phyloP scores from a whole-genome alignment of 495 filamentous ascomycete genomes.

The Mycothermus thermophilus region DNA sequence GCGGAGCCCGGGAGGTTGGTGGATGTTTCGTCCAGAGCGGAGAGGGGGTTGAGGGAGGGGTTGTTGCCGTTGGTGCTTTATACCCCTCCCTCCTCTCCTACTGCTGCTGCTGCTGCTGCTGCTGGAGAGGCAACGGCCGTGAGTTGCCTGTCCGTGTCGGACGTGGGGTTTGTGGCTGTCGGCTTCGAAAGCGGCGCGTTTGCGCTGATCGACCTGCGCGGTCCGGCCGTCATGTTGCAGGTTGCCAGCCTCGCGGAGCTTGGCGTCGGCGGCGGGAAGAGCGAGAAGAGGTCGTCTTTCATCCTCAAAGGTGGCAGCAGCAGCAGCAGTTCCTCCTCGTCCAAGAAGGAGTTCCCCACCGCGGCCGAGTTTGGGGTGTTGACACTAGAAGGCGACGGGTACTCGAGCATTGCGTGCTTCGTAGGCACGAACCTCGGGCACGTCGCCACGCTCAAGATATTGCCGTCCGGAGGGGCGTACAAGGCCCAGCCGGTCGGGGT shows the following conservation, averaged over 20 bases:
- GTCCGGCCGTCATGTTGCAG: constrained; percentile 74
- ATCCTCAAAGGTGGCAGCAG: constrained; percentile 28
- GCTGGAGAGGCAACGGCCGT: constrained; percentile 31
- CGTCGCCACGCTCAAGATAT: constrained; percentile 75
- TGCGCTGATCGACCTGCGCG: constrained; percentile 71
- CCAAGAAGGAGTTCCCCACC: constrained; percentile 55
- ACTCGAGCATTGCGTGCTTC: constrained; percentile 86
- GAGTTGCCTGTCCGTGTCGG: constrained; percentile 64
- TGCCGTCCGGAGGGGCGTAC: constrained; percentile 62
- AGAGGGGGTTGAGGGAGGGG: constrained; percentile 70
- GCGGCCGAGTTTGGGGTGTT: constrained; percentile 83
- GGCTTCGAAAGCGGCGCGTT: constrained; percentile 71
- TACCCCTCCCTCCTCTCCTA: too few relatives aligned
- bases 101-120: too few relatives aligned
- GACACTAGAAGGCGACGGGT: constrained; percentile 83
- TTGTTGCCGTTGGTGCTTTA: constrained; percentile 68
- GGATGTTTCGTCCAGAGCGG: constrained; percentile 57
- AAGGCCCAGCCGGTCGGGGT: constrained; percentile 57
- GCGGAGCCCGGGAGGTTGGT: constrained; percentile 52
- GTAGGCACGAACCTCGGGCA: constrained; percentile 77
- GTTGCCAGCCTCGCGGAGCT: too few relatives aligned
- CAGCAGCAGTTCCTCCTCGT: constrained; percentile 19
- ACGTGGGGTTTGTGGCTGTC: constrained; percentile 80
- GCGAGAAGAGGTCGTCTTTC: constrained; percentile 58
- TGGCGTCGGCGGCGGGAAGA: constrained; percentile 50